Conservation (phyloP, 2,329 filamentous ascomycete genomes). For the Knoxdaviesia proteae region DNA sequence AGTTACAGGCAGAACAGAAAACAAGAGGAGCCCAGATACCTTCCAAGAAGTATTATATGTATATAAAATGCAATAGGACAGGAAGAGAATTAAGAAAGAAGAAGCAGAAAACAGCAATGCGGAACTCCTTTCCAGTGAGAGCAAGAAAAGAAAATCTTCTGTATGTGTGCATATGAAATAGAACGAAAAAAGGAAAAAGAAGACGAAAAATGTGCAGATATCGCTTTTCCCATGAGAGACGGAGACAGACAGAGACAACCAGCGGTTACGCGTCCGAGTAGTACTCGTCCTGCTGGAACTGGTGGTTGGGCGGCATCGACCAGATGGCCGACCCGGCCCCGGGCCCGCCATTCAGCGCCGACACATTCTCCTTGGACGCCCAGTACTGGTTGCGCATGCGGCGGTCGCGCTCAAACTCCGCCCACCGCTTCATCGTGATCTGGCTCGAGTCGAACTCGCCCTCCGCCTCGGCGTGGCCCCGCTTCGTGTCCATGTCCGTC, state of each 20-base stretch:
- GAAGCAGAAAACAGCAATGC: not conserved
- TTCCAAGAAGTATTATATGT: too few species aligned
- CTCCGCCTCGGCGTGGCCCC: conserved; percentile 68
- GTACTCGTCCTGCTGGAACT: conserved; percentile 30
- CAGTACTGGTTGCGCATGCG: conserved; percentile 28
- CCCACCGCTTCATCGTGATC: conserved; percentile 99
- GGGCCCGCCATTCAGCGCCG: conserved; percentile 11
- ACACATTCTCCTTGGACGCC: conserved; percentile 31
- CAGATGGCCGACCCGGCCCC: conserved; percentile 22
- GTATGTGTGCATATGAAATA: conserved; percentile 2
- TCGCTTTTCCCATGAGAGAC: too few species aligned
- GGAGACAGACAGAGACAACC: not conserved
- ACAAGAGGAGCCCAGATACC: too few species aligned
- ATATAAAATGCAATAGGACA: too few species aligned
- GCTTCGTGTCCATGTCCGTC: conserved; percentile 80
- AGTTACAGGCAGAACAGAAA: too few species aligned
- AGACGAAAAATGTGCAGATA: not conserved
- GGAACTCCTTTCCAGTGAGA: not conserved
- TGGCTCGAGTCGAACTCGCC: conserved; percentile 96
- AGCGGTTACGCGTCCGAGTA: conserved; percentile 26
- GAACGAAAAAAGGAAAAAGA: conserved; percentile 2
- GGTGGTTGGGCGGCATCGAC: conserved; percentile 16
- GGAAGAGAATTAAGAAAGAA: not conserved
- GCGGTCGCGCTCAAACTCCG: conserved; percentile 67
- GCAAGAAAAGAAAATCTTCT: not conserved